Percentiles rank a stretch among this genome's conserved stretches.
Evolutionary conservation across 2,329 filamentous ascomycete species (phyloP).

Genomic region (Stagonosporopsis vannaccii): DNA sequence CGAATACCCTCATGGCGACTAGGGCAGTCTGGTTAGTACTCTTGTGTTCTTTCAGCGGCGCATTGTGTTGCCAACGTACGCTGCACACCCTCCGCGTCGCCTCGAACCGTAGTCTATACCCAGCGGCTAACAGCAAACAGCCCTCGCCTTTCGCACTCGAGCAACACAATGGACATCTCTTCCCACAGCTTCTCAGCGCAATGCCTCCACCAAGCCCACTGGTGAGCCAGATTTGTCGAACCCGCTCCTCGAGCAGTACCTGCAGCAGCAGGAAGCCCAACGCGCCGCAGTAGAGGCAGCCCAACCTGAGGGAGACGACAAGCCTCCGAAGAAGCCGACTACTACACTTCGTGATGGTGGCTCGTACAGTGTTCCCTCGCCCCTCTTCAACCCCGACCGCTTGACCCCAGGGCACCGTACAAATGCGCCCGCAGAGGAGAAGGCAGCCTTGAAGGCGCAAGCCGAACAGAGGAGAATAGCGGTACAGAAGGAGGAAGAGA

Average conservation of each 20-base stretch:
- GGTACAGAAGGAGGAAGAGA: conserved; percentile 33
- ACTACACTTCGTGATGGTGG: conserved; percentile 23
- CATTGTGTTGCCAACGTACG: background rate
- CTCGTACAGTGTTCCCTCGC: conserved; percentile 25
- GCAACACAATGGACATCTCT: conserved; percentile 24
- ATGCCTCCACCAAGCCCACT: conserved; percentile 20
- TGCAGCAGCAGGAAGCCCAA: conserved; percentile 33
- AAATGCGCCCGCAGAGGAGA: conserved; percentile 27
- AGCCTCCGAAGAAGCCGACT: background rate
- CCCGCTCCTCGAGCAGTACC: conserved; percentile 69
- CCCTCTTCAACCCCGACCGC: conserved; percentile 36
- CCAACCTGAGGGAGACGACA: background rate
- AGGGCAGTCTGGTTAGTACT: conserved; percentile 63
- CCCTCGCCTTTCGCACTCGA: conserved; percentile 34
- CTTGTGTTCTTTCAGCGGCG: background rate
- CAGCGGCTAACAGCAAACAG: conserved; percentile 23
- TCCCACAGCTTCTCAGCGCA: conserved; percentile 27
- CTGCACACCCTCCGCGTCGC: background rate
- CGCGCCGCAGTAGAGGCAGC: conserved; percentile 2
- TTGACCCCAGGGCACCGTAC: conserved; percentile 36
- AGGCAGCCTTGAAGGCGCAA: conserved; percentile 19
- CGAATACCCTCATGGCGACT: conserved; percentile 69
- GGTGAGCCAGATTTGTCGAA: conserved; percentile 46
- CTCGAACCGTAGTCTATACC: background rate
- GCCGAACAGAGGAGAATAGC: conserved; percentile 18